phyloP scores from a whole-genome alignment of 2,329 filamentous ascomycete species.

The Aquanectria penicillioides region DNA sequence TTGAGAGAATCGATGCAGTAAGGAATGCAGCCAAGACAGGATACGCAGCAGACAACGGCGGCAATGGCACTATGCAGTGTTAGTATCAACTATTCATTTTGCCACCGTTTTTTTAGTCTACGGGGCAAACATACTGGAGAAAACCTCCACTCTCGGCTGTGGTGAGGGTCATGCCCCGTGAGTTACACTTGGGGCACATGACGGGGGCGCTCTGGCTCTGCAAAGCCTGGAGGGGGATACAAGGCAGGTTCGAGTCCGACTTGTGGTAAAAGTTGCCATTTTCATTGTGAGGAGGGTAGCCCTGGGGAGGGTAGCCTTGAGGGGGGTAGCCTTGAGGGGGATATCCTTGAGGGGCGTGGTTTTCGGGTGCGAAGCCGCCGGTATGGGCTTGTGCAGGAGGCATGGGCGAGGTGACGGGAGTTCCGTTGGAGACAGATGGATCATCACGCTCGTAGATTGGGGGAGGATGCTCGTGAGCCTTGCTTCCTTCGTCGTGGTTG shows the following conservation, averaged over 20 bases:
- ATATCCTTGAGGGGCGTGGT: background rate
- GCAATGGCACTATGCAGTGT: conserved; percentile 26
- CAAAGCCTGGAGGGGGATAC: conserved; percentile 27
- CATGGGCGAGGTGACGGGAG: background rate
- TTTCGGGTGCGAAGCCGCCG: background rate
- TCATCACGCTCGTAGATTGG: conserved; percentile 13
- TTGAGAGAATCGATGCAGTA: conserved; percentile 32
- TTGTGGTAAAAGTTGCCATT: conserved; percentile 1
- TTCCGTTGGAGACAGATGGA: background rate
- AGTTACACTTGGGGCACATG: conserved; percentile 29
- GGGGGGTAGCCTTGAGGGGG: background rate
- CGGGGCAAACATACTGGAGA: conserved; percentile 28
- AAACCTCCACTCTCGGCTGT: conserved; percentile 21
- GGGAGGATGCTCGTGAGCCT: conserved; percentile 21
- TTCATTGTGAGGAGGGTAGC: background rate
- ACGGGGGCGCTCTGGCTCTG: conserved; percentile 29
- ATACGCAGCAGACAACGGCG: conserved; percentile 28
- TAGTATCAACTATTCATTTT: background rate
- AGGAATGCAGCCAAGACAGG: conserved; percentile 35
- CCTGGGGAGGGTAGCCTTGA: background rate
- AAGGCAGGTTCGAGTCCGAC: conserved; percentile 1
- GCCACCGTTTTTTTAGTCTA: background rate
- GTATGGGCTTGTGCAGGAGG: background rate
- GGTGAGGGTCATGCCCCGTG: conserved; percentile 21
- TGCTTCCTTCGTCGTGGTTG: background rate